Conservation (phyloP, 2,329 filamentous ascomycete species). For the Talaromyces funiculosus region DNA sequence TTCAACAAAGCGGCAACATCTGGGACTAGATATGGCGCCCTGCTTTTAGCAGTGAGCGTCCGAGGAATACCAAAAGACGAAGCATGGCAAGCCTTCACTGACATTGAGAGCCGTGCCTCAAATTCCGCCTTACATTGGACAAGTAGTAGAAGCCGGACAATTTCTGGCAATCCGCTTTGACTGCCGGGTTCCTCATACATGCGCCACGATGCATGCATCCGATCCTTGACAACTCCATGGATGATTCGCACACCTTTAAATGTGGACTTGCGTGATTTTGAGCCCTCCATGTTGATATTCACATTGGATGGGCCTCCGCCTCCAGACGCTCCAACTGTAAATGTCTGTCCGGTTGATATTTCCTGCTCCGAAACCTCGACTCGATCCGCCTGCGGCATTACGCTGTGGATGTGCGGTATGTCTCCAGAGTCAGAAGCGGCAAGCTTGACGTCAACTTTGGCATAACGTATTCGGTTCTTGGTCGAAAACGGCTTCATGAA, state of each 20-base stretch:
- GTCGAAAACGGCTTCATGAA: slow-evolving; percentile 5
- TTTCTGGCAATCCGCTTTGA: slow-evolving; percentile 9
- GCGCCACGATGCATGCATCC: slow-evolving; percentile 9
- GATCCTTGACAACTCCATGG: slow-evolving; percentile 7
- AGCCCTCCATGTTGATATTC: slow-evolving; percentile 9
- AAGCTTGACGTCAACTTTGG: slow-evolving; percentile 3
- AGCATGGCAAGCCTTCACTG: background rate
- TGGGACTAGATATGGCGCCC: background rate
- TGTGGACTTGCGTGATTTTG: slow-evolving; percentile 8
- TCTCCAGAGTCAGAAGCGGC: background rate
- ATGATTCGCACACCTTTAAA: slow-evolving; percentile 8
- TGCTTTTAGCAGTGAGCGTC: background rate
- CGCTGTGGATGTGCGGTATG: background rate
- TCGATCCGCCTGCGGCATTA: slow-evolving; percentile 9
- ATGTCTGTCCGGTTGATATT: slow-evolving; percentile 4
- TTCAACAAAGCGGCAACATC: background rate
- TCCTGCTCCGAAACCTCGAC: slow-evolving; percentile 8
- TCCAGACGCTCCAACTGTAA: background rate
- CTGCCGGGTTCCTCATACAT: slow-evolving; percentile 7
- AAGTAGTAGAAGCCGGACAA: background rate
- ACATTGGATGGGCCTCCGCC: background rate
- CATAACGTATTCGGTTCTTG: slow-evolving; percentile 3
- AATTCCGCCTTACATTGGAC: slow-evolving; percentile 4
- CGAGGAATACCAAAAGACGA: slow-evolving; percentile 4
- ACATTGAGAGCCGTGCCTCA: background rate